Evolutionary conservation across 2,329 filamentous ascomycete genomes (phyloP).

Genomic region (Aspergillus sp.): DNA sequence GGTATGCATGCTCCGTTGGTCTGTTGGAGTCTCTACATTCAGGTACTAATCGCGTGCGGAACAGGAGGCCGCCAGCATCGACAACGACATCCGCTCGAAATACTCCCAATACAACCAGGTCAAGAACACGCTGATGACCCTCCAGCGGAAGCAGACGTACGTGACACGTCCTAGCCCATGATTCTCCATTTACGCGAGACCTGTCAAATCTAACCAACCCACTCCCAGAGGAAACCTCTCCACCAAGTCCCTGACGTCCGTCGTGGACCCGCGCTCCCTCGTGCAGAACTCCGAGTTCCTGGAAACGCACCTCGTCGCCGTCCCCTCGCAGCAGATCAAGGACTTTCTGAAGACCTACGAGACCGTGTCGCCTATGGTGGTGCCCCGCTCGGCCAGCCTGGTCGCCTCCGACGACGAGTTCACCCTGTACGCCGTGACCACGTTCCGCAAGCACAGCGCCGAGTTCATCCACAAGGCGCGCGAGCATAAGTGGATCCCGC

Average conservation of each 20-base stretch:
- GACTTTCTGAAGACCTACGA: slow-evolving; percentile 91
- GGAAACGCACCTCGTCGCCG: slow-evolving; percentile 89
- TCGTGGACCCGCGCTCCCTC: slow-evolving; percentile 77
- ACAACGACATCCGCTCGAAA: slow-evolving; percentile 94
- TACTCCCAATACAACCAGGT: slow-evolving; percentile 91
- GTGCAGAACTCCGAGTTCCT: slow-evolving; percentile 93
- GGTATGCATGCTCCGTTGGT: slow-evolving; percentile 45
- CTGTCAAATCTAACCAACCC: slow-evolving; percentile 2
- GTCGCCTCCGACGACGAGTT: slow-evolving; percentile 88
- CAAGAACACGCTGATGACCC: slow-evolving; percentile 76
- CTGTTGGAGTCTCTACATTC: not conserved
- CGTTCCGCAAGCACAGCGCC: slow-evolving; percentile 84
- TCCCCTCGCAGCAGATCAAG: slow-evolving; percentile 76
- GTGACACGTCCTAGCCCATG: slow-evolving; percentile 29
- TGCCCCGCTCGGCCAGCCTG: slow-evolving; percentile 79
- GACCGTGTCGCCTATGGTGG: slow-evolving; percentile 84
- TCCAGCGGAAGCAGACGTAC: slow-evolving; percentile 86
- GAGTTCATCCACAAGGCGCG: slow-evolving; percentile 92
- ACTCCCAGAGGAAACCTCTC: slow-evolving; percentile 83
- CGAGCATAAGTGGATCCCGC: slow-evolving; percentile 90
- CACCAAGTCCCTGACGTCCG: slow-evolving; percentile 86
- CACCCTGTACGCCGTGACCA: slow-evolving; percentile 80
- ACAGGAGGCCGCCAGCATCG: slow-evolving; percentile 83
- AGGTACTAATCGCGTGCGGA: slow-evolving; percentile 1
- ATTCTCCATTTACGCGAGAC: not conserved